These are phyloP conservation scores for Grosmannia huntii DNA, from an alignment of 2,329 filamentous ascomycete species.

Conservation along the genomic window DNA sequence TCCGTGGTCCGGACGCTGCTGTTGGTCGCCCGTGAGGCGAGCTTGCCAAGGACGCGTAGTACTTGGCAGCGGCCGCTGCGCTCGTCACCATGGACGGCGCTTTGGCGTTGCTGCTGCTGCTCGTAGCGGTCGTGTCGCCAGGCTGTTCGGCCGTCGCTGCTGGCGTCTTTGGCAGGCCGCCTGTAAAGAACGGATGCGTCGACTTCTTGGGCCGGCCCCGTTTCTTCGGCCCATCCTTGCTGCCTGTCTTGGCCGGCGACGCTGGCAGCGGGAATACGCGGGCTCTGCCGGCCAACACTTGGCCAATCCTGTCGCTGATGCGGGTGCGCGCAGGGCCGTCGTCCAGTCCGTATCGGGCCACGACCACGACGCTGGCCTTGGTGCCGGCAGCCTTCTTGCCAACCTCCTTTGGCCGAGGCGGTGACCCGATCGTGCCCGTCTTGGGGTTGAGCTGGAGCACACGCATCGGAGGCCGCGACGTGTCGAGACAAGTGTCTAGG, in stretches of 20 bases:
- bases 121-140: neutral
- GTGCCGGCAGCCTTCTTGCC: neutral
- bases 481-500: too few relatives aligned
- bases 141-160: neutral
- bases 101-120: neutral
- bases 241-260: neutral
- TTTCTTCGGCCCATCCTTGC: neutral
- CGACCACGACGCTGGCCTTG: conserved; percentile 1
- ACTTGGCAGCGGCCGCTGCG: conserved; percentile 19
- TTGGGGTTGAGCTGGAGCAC: conserved; percentile 44
- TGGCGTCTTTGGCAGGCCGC: conserved; percentile 28
- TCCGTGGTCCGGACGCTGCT: conserved; percentile 15
- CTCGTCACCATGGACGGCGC: conserved; percentile 2
- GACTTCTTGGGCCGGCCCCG: conserved; percentile 9
- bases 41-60: conserved; percentile 41
- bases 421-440: conserved; percentile 50
- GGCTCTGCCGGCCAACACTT: neutral
- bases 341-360: conserved; percentile 5
- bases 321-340: neutral
- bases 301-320: conserved; percentile 5
- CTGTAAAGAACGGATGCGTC: conserved; percentile 54
- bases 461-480: neutral
- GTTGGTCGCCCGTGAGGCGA: conserved; percentile 29
- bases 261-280: neutral
- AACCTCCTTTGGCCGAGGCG: conserved; percentile 30